Base-by-base conservation (phyloP, 129 eudicot genomes). In the Lactuca sativa region DNA sequence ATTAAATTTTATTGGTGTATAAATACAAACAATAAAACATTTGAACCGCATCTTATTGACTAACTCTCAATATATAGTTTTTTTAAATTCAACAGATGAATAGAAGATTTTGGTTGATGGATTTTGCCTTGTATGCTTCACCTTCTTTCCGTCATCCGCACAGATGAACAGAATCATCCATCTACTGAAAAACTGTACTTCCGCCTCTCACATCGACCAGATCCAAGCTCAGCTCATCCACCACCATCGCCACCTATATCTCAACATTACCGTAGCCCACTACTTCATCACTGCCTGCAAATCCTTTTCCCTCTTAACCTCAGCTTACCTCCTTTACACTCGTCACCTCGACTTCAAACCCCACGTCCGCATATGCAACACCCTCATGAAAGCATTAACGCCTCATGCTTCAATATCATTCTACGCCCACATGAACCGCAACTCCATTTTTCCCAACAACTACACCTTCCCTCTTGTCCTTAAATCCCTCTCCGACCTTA, bases 401-500 rank as follows among this genome's bases (percentile, higher is more conserved):
- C 86, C 81, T 34, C 81, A 33, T 40, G 31, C 78, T 7, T 67
- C 95, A 13, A 18, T 83, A 5, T 30, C 71, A 10, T 21, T 83
- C 4, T 88, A 74, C 66, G 38, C 76, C 49, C 78, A 74, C 77
- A 85, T 88, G 89, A 74, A 61, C 14, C 65, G 38, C 18, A 69
- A 67, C 56, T 61, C 71, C n/a, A 41, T 85, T 54, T 36, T 54
- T 40, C 82, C 82, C 6, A 83, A 91, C 57, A 73, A 88, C 25
- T 91, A 77, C 84, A 88, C 85, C 21, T 91, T 79, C 72, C 90
- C 97, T 56, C 82, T 83, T 56, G 58, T 85, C 4, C 82, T 91
- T 47, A 91, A 91, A 58, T 44, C 95, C 4, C 49, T 81, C 37
- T 66, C 83, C 18, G 85, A 78, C 54, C 74, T 91, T 36, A 65